Evolutionary conservation across 2,329 filamentous ascomycete species (phyloP), one percentile per base, ranked within the genome.

Genomic region (Orbilia quercus): DNA sequence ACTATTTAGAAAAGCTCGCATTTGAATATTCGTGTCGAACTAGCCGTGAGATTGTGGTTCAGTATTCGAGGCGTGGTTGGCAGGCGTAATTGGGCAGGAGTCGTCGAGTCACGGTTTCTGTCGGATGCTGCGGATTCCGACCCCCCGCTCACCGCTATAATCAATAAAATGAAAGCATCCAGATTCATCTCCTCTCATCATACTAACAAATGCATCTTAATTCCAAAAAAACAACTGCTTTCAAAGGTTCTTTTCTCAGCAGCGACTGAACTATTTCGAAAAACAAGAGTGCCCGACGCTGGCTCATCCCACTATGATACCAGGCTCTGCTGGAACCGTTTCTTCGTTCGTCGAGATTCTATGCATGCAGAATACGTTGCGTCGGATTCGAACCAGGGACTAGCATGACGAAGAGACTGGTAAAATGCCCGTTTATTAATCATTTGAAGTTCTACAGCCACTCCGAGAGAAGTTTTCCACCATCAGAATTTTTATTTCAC

Each of bases 91-190:
- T 12, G 31, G 6, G 31, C 31, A 6, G 31, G 31, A 16, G 38
- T 42, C 14, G 9, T 7, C 6, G 7, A 16, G 4, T 7, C 4
- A 7, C 38, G 7, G 50, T 7, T 40, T 31, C 12, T 40, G 31
- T 28, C 53, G 53, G 53, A 57, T 44, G 38, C 53, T 44, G 53
- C 53, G 53, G 53, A 57, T 44, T 28, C 53, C 53, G 53, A 57
- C 7, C n/a, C 48, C 16, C 48, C 48, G 23, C 22, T 28, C 14
- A 25, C 14, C 2, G 18, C 25, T 3, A 20, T 3, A 2, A 36
- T 53, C 11, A 53, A 53, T 25, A 53, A 28, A 50, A 16, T 14
- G 25, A 11, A 3, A 4, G 28, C 2, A 22, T 23, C 48, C 25
- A 18, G 23, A 20, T 50, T 50, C 45, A n/a, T 28, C 23, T 28